Conservation (phyloP, 179 eudicot species). For the Sideroxylon spinosum region DNA sequence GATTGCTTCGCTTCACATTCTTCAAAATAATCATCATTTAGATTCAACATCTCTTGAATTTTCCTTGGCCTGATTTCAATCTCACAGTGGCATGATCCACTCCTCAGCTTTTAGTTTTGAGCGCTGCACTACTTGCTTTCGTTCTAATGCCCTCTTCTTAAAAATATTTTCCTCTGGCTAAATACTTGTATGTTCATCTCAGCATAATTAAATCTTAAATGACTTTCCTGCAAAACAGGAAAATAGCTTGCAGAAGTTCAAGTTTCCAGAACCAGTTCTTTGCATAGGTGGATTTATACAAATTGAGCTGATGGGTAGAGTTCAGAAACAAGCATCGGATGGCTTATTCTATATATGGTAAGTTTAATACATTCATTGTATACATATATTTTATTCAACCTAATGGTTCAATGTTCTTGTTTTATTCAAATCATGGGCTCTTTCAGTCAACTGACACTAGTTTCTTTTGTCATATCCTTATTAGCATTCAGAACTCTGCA, state of each 20-base stretch:
- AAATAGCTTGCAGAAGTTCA: constrained; percentile 58
- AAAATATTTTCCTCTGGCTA: not conserved
- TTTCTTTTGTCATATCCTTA: no score
- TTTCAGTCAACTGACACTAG: no score
- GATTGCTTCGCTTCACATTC: no score
- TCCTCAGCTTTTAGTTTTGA: no score
- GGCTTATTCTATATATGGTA: constrained; percentile 72
- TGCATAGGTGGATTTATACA: constrained; percentile 80
- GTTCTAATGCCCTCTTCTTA: not conserved
- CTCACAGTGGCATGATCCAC: no score
- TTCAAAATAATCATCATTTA: no score
- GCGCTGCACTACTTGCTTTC: no score
- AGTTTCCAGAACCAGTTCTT: constrained; percentile 74
- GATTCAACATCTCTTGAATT: no score
- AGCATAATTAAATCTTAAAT: constrained; percentile 1
- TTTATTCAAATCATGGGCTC: no score
- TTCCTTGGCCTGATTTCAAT: not conserved
- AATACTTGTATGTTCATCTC: not conserved
- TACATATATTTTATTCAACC: not conserved
- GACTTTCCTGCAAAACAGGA: constrained; percentile 42
- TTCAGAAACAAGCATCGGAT: constrained; percentile 77
- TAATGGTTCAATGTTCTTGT: no score
- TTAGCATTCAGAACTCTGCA: no score
- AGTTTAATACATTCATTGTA: constrained; percentile 20
- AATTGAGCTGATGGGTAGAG: constrained; percentile 78